Percentiles rank a stretch among this genome's conserved stretches.
These are phyloP conservation scores for Hypoxylon crocopeplum DNA, from an alignment of 495 filamentous ascomycete genomes.

Conservation along the genomic window DNA sequence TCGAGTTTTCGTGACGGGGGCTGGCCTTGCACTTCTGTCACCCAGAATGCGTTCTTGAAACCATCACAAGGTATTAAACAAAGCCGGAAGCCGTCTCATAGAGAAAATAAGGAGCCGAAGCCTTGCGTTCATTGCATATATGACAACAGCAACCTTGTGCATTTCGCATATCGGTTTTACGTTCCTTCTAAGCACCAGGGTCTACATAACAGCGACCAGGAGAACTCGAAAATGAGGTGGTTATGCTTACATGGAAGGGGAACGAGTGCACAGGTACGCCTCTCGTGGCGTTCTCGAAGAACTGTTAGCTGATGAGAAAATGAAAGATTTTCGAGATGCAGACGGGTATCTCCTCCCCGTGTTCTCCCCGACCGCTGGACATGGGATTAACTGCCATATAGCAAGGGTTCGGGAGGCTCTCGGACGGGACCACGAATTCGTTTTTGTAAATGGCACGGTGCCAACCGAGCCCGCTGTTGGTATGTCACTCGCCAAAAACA, in stretches of 20 bases:
- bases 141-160: slow-evolving; percentile 1
- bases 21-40: slow-evolving; percentile 3
- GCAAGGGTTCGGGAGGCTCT: slow-evolving; percentile 37
- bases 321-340: slow-evolving; percentile 40
- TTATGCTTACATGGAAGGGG: slow-evolving; percentile 32
- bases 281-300: slow-evolving; percentile 1
- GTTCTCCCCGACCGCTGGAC: background rate
- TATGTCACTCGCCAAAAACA: slow-evolving; percentile 10
- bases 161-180: slow-evolving; percentile 1
- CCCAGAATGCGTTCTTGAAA: slow-evolving; percentile 8
- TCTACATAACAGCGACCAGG: slow-evolving; percentile 3
- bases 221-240: slow-evolving; percentile 20
- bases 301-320: slow-evolving; percentile 12
- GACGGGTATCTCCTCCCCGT: slow-evolving; percentile 27
- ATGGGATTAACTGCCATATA: slow-evolving; percentile 1
- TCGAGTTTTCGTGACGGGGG: background rate
- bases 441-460: slow-evolving; percentile 38
- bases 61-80: slow-evolving; percentile 6
- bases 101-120: background rate
- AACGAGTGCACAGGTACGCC: slow-evolving; percentile 37
- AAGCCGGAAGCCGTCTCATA: background rate
- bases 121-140: slow-evolving; percentile 5
- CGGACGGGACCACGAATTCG: slow-evolving; percentile 37
- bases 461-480: slow-evolving; percentile 32
- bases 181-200: background rate